Conservation (phyloP, 331 rosid genomes). For the Quercus phellos region DNA sequence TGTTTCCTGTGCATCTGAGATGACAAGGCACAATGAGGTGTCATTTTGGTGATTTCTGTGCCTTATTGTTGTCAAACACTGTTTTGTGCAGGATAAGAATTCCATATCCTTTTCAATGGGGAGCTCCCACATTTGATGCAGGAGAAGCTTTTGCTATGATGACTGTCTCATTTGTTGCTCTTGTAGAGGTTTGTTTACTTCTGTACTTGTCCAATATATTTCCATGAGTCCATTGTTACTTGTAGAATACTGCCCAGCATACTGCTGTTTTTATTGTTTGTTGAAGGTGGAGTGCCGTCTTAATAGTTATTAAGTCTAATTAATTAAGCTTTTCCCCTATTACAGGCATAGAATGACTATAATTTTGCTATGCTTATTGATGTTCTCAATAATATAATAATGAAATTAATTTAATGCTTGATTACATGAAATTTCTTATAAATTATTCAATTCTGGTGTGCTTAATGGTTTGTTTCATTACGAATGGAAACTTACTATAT, state of each 20-base stretch:
- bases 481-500: not conserved
- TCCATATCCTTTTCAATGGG: conserved; percentile 99
- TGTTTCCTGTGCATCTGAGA: not conserved
- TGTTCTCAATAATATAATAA: not conserved
- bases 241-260: not conserved
- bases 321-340: not conserved
- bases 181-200: conserved; percentile 63
- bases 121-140: conserved; percentile 95
- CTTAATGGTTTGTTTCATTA: not conserved
- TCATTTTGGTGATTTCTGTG: not conserved
- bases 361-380: not conserved
- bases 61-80: not conserved
- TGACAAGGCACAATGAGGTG: not conserved
- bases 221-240: conserved; percentile 1
- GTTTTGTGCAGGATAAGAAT: conserved; percentile 66
- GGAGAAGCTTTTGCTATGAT: conserved; percentile 99
- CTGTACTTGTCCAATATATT: not conserved
- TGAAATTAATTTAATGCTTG: not conserved
- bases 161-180: conserved; percentile 89
- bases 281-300: not conserved
- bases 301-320: not conserved
- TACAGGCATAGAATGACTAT: not conserved
- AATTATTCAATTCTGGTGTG: not conserved
- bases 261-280: not conserved
- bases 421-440: not conserved